These are phyloP conservation scores for Pulveroboletus ravenelii DNA, from an alignment of 768 basidiomycete species.

Conservation along the genomic window DNA sequence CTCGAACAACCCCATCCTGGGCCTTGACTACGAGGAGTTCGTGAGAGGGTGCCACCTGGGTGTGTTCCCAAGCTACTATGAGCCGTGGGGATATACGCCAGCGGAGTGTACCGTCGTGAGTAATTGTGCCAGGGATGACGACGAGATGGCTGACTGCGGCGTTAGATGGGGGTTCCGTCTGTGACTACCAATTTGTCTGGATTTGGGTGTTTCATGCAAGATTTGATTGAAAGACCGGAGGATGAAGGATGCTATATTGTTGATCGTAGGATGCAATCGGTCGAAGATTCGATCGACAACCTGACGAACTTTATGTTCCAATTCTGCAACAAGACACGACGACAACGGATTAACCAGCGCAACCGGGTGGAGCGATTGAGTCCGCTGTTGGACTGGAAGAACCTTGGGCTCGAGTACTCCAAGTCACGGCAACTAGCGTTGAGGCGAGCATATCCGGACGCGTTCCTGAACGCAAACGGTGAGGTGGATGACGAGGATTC, in stretches of 20 bases:
- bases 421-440: constrained; percentile 92
- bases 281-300: constrained; percentile 88
- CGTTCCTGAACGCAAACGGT: constrained; percentile 64
- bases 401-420: constrained; percentile 93
- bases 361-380: constrained; percentile 94
- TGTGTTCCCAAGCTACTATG: constrained; percentile 97
- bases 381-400: constrained; percentile 97
- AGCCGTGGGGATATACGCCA: constrained; percentile 95
- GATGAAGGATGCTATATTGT: constrained; percentile 98
- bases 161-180: constrained; percentile 93
- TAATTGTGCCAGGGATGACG: constrained; percentile 10
- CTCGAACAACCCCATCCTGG: constrained; percentile 95
- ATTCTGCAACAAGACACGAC: constrained; percentile 79
- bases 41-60: constrained; percentile 97
- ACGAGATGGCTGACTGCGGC: constrained; percentile 8
- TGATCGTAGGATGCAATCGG: constrained; percentile 82
- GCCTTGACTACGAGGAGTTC: constrained; percentile 98
- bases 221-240: constrained; percentile 89
- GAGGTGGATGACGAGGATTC: constrained; percentile 45
- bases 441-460: constrained; percentile 91
- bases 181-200: constrained; percentile 98
- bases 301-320: constrained; percentile 71
- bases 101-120: constrained; percentile 97
- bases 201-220: constrained; percentile 98
- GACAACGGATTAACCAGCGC: constrained; percentile 97